These are phyloP conservation scores for Didymella glomerata DNA, from an alignment of 2,329 filamentous ascomycete species.

Conservation along the genomic window DNA sequence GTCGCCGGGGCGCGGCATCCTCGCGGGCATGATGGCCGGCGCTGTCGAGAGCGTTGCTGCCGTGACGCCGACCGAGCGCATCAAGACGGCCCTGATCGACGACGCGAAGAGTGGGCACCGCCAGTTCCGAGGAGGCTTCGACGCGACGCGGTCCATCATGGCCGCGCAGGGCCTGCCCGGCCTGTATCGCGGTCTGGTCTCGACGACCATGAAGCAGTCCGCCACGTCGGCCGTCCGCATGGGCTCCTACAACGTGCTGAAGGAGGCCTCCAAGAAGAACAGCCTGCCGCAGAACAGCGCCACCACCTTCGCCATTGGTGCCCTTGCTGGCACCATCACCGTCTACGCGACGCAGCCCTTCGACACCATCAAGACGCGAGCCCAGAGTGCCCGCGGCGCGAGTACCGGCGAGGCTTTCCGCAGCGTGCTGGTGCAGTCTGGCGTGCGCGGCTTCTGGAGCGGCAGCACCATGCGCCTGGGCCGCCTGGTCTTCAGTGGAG, in stretches of 20 bases:
- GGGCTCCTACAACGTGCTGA: slow-evolving; percentile 60
- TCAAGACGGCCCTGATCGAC: slow-evolving; percentile 49
- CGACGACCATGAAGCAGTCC: slow-evolving; percentile 60
- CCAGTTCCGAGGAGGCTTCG: slow-evolving; percentile 34
- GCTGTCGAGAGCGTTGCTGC: slow-evolving; percentile 40
- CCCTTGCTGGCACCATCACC: slow-evolving; percentile 45
- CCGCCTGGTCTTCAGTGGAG: slow-evolving; percentile 42
- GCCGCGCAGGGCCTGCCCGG: slow-evolving; percentile 54
- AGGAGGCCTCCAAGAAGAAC: slow-evolving; percentile 42
- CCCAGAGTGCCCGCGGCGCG: slow-evolving; percentile 46
- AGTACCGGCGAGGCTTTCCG: slow-evolving; percentile 37
- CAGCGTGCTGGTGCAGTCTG: slow-evolving; percentile 35
- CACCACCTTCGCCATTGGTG: slow-evolving; percentile 42
- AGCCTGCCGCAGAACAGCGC: slow-evolving; percentile 36
- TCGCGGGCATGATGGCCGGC: slow-evolving; percentile 43
- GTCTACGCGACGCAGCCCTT: slow-evolving; percentile 56
- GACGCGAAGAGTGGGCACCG: slow-evolving; percentile 34
- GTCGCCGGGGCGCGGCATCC: slow-evolving; percentile 35
- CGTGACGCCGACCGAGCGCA: slow-evolving; percentile 45
- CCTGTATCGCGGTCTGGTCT: slow-evolving; percentile 57
- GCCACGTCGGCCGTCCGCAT: slow-evolving; percentile 59
- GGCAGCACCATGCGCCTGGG: slow-evolving; percentile 44
- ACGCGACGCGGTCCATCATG: slow-evolving; percentile 45
- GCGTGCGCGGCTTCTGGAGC: slow-evolving; percentile 43
- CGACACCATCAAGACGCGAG: slow-evolving; percentile 55